A percentile compares a stretch with the other conserved stretches of the same genome.
phyloP scores from a whole-genome alignment of 108 stramenopile genomes.

The Chaetoceros tenuissimus region DNA sequence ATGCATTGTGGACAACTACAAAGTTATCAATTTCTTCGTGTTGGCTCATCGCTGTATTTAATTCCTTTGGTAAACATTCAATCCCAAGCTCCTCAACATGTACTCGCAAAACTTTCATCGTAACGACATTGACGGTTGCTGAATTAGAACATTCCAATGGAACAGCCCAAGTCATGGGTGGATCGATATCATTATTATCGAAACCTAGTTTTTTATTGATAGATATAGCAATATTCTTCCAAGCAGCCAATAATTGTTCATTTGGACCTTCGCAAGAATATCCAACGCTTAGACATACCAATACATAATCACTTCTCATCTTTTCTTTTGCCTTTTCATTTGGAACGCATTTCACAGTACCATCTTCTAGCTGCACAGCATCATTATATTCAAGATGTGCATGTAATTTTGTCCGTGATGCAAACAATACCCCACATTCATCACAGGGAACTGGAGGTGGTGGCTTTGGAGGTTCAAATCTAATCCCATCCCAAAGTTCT shows the following conservation, averaged over 20 bases:
- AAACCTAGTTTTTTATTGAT: no score
- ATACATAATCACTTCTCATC: conserved; percentile 3
- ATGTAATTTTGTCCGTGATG: conserved; percentile 2
- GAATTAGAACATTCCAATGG: neutral
- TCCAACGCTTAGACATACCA: conserved; percentile 1
- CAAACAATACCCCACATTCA: neutral
- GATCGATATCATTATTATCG: neutral
- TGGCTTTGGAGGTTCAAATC: conserved; percentile 4
- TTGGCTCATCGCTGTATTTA: neutral
- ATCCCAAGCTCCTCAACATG: no score
- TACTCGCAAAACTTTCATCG: conserved; percentile 2
- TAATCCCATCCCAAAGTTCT: neutral
- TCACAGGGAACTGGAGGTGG: conserved; percentile 1
- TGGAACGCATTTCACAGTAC: neutral
- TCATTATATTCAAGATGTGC: neutral
- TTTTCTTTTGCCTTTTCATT: neutral
- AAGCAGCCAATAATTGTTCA: neutral
- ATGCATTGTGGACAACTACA: neutral
- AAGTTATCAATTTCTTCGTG: neutral
- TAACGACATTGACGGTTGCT: conserved; percentile 3
- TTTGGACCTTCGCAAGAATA: conserved; percentile 2
- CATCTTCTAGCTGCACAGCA: neutral
- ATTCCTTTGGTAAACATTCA: neutral
- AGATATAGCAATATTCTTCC: no score
- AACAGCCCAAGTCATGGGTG: neutral